A percentile compares a stretch with the other conserved stretches of the same genome.
These are phyloP conservation scores for Candida coquimbonensis DNA, from an alignment of 805 yeast species.

Conservation along the genomic window DNA sequence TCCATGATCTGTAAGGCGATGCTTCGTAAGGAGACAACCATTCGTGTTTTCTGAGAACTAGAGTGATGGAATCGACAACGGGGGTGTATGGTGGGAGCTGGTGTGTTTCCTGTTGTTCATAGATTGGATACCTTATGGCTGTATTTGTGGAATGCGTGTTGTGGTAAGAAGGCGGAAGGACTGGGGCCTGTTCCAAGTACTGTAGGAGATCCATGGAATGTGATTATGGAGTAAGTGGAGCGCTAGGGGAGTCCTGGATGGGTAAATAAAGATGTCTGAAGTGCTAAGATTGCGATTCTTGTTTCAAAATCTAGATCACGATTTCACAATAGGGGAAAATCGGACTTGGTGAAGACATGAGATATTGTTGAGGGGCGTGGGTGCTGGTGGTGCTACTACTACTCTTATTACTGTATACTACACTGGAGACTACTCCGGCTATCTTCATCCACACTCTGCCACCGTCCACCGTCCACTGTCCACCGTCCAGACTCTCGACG, in stretches of 20 bases:
- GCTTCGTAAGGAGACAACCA: slow-evolving; percentile 73
- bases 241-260: too few relatives aligned
- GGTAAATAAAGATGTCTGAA: neutral
- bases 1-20: slow-evolving; percentile 67
- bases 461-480: too few relatives aligned
- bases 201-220: slow-evolving; percentile 12
- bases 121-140: slow-evolving; percentile 26
- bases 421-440: too few relatives aligned
- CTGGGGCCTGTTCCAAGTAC: slow-evolving; percentile 12
- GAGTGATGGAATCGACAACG: slow-evolving; percentile 52
- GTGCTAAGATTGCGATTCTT: neutral
- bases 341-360: neutral
- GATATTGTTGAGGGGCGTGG: too few relatives aligned
- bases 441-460: too few relatives aligned
- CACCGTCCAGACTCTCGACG: too few relatives aligned
- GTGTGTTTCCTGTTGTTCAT: slow-evolving; percentile 22
- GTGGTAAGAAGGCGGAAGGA: slow-evolving; percentile 12
- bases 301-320: neutral
- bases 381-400: too few relatives aligned
- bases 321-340: neutral
- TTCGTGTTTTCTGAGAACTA: slow-evolving; percentile 61
- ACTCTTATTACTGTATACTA: too few relatives aligned
- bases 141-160: neutral
- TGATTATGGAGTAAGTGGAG: neutral
- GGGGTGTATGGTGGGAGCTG: slow-evolving; percentile 60